Evolutionary conservation across 306 rosid species (phyloP).

Genomic region (Oxytropis ochrocephala): DNA sequence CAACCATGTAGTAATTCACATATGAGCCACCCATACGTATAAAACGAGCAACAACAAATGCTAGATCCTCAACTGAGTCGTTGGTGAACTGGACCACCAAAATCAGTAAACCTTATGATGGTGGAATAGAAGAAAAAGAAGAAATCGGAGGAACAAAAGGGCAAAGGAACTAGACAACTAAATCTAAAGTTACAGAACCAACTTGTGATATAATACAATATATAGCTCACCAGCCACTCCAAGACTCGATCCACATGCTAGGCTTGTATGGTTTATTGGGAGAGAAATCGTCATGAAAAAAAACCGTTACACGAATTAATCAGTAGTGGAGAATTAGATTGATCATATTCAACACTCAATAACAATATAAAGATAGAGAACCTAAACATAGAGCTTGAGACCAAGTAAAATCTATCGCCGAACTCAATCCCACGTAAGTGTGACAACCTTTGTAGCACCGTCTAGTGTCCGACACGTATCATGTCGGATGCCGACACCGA

Average conservation of each 20-base stretch:
- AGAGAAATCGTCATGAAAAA: constrained; percentile 75
- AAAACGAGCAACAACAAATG: constrained; percentile 95
- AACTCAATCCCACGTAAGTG: background rate
- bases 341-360: constrained; percentile 20
- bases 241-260: constrained; percentile 87
- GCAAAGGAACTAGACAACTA: background rate
- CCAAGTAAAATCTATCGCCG: background rate
- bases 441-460: too few relatives aligned
- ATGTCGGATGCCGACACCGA: too few relatives aligned
- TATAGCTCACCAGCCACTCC: constrained; percentile 91
- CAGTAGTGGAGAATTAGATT: constrained; percentile 34
- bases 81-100: constrained; percentile 73
- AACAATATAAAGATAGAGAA: background rate
- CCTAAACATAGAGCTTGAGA: background rate
- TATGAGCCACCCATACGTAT: constrained; percentile 81
- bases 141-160: background rate
- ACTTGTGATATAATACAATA: background rate
- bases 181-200: background rate
- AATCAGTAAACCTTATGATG: constrained; percentile 78
- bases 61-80: constrained; percentile 93
- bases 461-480: too few relatives aligned
- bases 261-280: constrained; percentile 97
- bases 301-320: constrained; percentile 91
- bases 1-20: too few relatives aligned
- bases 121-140: background rate